Evolutionary conservation across 2,329 filamentous ascomycete genomes (phyloP).

Genomic region (Tolypocladium inflatum): DNA sequence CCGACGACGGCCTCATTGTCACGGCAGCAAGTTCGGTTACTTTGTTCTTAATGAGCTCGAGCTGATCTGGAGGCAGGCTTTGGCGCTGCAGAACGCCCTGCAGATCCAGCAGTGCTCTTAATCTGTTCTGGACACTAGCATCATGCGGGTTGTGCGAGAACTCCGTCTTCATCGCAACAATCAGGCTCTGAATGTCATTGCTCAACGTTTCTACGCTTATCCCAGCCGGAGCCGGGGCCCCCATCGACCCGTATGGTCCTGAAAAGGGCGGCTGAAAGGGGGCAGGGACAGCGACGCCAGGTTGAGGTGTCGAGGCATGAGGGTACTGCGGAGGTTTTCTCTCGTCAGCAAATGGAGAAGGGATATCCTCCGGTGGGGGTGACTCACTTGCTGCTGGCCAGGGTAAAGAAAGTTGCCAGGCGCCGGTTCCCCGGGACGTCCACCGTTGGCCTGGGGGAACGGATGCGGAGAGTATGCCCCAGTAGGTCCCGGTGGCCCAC

Average conservation of each 20-base stretch:
- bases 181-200: constrained; percentile 72
- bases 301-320: constrained; percentile 29
- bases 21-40: constrained; percentile 64
- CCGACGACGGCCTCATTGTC: constrained; percentile 44
- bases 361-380: constrained; percentile 1
- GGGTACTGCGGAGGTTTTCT: constrained; percentile 18
- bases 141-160: constrained; percentile 71
- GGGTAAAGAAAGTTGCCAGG: constrained; percentile 6
- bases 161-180: constrained; percentile 61
- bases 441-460: constrained; percentile 20
- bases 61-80: constrained; percentile 69
- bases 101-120: constrained; percentile 79
- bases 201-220: constrained; percentile 67
- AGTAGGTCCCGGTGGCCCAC: constrained; percentile 12
- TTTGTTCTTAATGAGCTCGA: constrained; percentile 77
- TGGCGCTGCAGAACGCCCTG: constrained; percentile 65
- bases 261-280: constrained; percentile 32
- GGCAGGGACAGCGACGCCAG: constrained; percentile 21
- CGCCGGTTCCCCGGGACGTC: constrained; percentile 12
- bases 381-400: constrained; percentile 18
- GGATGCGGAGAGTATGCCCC: constrained; percentile 16
- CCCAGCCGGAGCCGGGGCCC: constrained; percentile 27
- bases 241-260: constrained; percentile 24
- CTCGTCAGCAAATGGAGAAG: background rate
- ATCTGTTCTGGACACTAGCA: constrained; percentile 62